Evolutionary conservation across 2,329 filamentous ascomycete genomes (phyloP), one percentile per base, ranked within the genome.

Genomic region (Calycina herbarum): DNA sequence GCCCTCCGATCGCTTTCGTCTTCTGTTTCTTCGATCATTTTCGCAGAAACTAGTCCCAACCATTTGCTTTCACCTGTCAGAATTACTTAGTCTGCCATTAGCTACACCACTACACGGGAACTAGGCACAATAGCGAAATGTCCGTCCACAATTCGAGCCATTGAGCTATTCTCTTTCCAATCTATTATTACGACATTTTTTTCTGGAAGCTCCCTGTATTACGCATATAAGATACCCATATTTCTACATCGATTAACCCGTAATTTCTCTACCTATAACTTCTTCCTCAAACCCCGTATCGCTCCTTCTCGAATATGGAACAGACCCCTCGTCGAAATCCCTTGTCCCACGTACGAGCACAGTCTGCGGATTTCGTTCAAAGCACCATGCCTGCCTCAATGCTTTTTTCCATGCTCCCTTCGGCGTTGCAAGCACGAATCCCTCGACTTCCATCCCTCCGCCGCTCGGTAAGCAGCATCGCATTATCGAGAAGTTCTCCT

Each of bases 351-450:
- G 31, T 20, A 56, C 60, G 60, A 29, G 35, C 60, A 42, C 45
- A 62, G 29, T 62, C 60, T 3, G 60, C 68, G 20, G 67, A 72
- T 20, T 67, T 68, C 45, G 31, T 59, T 10, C 40, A 20, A 33
- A 38, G 27, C 33, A 48, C 38, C 8, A 59, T 15, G 13, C 59
- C 69, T 51, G 76, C 80, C 57, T 83, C 82, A 27, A 81, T 82
- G 66, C 77, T 87, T 17, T 85, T 83, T 73, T 79, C 81, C 5
- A 80, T 87, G 65, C 80, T 87, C 7, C 85, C 85, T 3, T 77
- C 79, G 1, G 78, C 83, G 4, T 77, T 88, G 5, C 82, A 83
- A 71, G 82, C 79, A 42, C 79, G 82, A 65, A 77, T 87, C 27
- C 82, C 82, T 2, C 79, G 79, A 5, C 77, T 87, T 8, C 80